A percentile compares a stretch with the other conserved stretches of the same genome.
phyloP scores from a whole-genome alignment of 768 basidiomycete species.

The Paxillus rubicundulus region DNA sequence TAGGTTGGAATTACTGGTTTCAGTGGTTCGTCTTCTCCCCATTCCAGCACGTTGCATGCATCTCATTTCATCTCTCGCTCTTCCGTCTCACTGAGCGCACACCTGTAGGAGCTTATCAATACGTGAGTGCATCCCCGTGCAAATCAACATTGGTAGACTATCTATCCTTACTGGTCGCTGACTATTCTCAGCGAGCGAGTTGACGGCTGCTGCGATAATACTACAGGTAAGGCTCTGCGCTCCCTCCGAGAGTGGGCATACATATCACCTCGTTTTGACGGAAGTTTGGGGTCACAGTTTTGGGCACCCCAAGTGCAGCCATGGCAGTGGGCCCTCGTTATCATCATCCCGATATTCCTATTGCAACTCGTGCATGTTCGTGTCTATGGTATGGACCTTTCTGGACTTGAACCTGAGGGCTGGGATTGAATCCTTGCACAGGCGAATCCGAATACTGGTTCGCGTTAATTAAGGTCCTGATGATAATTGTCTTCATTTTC shows the following conservation, averaged over 20 bases:
- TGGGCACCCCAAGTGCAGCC: constrained; percentile 47
- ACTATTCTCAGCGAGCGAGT: constrained; percentile 45
- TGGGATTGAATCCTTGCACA: constrained; percentile 14
- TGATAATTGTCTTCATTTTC: constrained; percentile 61
- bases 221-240: constrained; percentile 34
- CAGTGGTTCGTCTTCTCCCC: constrained; percentile 36
- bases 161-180: constrained; percentile 16
- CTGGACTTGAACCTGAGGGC: background rate
- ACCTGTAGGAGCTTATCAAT: constrained; percentile 37
- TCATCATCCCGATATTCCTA: constrained; percentile 51
- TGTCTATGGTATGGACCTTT: constrained; percentile 46
- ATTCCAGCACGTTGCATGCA: constrained; percentile 2
- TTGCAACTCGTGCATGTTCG: constrained; percentile 56
- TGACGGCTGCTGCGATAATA: constrained; percentile 57
- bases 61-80: constrained; percentile 5
- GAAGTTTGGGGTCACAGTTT: constrained; percentile 21
- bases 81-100: background rate
- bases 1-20: constrained; percentile 61
- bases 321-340: constrained; percentile 57
- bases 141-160: background rate
- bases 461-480: constrained; percentile 60
- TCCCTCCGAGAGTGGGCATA: background rate
- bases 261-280: background rate
- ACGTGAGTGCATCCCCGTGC: constrained; percentile 26
- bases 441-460: constrained; percentile 66